Conservation (phyloP, 805 yeast genomes). For the Wickerhamomyces queroliae region DNA sequence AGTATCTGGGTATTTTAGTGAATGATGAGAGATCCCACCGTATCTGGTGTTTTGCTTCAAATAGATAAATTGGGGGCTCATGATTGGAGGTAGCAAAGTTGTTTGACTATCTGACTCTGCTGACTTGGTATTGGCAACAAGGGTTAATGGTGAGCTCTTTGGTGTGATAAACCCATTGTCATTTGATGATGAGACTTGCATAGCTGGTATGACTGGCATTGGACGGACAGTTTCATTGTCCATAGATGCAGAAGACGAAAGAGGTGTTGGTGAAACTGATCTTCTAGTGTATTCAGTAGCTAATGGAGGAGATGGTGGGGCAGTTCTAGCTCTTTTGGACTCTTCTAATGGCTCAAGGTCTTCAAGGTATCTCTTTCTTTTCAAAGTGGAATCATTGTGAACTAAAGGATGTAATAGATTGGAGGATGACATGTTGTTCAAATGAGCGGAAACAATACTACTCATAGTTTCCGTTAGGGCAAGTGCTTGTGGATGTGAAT, state of each 20-base stretch:
- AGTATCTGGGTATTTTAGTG: slow-evolving; percentile 25
- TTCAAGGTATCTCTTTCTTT: slow-evolving; percentile 21
- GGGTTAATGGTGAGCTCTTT: neutral
- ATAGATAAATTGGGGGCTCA: slow-evolving; percentile 11
- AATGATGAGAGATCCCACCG: slow-evolving; percentile 10
- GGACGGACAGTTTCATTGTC: slow-evolving; percentile 9
- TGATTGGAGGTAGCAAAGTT: slow-evolving; percentile 6
- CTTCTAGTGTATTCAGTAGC: slow-evolving; percentile 11
- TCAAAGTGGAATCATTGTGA: slow-evolving; percentile 1
- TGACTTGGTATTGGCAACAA: slow-evolving; percentile 15
- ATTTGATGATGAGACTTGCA: neutral
- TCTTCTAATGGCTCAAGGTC: slow-evolving; percentile 11
- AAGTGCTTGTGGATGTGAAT: no score
- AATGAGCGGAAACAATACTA: neutral
- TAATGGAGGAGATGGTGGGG: slow-evolving; percentile 39
- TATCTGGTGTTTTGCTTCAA: slow-evolving; percentile 15
- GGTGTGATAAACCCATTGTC: slow-evolving; percentile 1
- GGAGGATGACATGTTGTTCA: slow-evolving; percentile 2
- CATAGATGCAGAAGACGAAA: slow-evolving; percentile 2
- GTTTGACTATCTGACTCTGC: slow-evolving; percentile 8
- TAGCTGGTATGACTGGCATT: neutral
- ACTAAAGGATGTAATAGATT: slow-evolving; percentile 2
- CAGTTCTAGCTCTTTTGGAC: slow-evolving; percentile 36
- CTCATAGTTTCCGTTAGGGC: slow-evolving; percentile 1
- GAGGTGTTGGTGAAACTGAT: slow-evolving; percentile 19